phyloP scores from a whole-genome alignment of 1,139 yeast species.

The Magnusiomyces paraingens region DNA sequence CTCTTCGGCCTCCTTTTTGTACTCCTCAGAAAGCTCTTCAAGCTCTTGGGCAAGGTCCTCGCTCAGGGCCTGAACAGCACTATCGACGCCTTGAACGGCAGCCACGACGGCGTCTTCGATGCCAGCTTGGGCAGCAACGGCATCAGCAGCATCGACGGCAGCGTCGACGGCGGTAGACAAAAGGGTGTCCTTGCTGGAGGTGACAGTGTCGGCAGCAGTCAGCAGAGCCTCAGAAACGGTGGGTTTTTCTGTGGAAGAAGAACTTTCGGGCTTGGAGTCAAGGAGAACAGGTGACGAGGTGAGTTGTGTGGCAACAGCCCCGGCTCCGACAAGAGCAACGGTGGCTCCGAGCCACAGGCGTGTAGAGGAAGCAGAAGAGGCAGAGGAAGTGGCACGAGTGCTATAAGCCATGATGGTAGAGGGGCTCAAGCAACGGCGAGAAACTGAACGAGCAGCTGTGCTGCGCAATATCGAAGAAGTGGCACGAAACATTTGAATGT shows the following conservation, averaged over 20 bases:
- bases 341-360: not conserved
- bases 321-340: not conserved
- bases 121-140: not conserved
- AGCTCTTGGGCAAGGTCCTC: not conserved
- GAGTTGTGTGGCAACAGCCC: not conserved
- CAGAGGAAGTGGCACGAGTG: not conserved
- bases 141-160: slow-evolving; percentile 1
- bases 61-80: not conserved
- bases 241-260: not conserved
- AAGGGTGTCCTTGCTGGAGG: not conserved
- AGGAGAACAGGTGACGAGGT: not conserved
- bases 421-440: not conserved
- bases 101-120: not conserved
- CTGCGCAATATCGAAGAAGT: not conserved
- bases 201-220: not conserved
- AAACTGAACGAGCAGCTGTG: no score
- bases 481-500: not conserved
- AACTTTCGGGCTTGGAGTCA: not conserved
- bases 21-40: not conserved
- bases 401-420: not conserved
- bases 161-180: not conserved
- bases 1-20: not conserved
- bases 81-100: not conserved
- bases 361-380: not conserved
- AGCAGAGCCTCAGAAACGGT: not conserved